Base-by-base conservation (phyloP, 495 filamentous ascomycete species). In the Tuber magnatum region DNA sequence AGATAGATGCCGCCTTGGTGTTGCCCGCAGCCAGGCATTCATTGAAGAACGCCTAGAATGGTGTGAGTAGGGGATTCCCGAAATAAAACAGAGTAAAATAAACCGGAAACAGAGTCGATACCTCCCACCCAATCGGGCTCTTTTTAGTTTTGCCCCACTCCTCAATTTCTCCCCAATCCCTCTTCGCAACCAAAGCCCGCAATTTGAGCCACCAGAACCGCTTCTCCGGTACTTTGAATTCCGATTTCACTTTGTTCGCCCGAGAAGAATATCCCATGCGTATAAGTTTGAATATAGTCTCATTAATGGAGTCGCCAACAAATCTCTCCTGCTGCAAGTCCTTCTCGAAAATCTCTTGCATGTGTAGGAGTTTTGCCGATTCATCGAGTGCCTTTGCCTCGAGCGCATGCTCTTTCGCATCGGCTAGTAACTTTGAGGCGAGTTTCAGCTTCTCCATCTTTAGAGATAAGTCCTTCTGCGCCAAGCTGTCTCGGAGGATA, bases 81-180 rank as follows among this genome's bases (percentile, higher is more conserved):
- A 20, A 65, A 51, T 35, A 70, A 44, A 42, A 28, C n/a, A n/a
- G 68, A 43, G 18, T 69, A 18, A 16, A 28, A 70, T 71, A 65
- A 74, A 78, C 61, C 24, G 12, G 51, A 51, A 44, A 68, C 51
- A 61, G 12, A 32, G n/a, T 61, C n/a, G 10, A 77, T 85, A 92
- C 91, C 88, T 95, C 93, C 96, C 96, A 99, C 65, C 94, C 95
- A 82, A 99, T 97, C n/a, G 95, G 92, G 69, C 90, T 92, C 81
- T 94, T 96, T 70, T 87, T 85, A 69, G 84, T 86, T 81, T 88
- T 89, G 69, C 88, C 89, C 77, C 92, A 87, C 76, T 97, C 94
- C 84, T 98, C 94, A 74, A 99, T 85, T 82, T 97, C 96, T 56
- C 87, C 88, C 93, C 94, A 98, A 82, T 97, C 91, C 56, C 95